Percentiles rank a stretch among this genome's conserved stretches.
phyloP scores from a whole-genome alignment of 148 eudicot species.

The Agrostemma githago region DNA sequence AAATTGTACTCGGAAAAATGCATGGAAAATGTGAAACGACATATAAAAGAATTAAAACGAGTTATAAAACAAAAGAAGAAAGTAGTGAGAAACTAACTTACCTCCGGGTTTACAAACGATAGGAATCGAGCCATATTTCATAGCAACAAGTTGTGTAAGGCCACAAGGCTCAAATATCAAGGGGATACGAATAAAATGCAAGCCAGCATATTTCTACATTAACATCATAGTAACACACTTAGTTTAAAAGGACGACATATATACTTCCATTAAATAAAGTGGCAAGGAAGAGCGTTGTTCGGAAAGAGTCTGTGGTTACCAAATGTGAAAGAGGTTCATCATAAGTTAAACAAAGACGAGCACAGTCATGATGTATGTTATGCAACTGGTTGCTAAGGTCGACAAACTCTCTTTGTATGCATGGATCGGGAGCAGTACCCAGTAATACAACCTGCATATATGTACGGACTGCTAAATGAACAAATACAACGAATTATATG shows the following conservation, averaged over 20 bases:
- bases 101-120: constrained; percentile 99
- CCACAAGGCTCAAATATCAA: constrained; percentile 98
- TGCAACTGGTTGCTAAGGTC: constrained; percentile 75
- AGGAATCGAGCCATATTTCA: constrained; percentile 96
- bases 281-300: neutral
- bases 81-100: constrained; percentile 19
- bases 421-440: constrained; percentile 92
- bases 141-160: constrained; percentile 89
- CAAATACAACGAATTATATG: neutral
- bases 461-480: constrained; percentile 12
- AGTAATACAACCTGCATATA: constrained; percentile 67
- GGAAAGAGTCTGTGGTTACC: constrained; percentile 39
- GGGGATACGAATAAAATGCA: constrained; percentile 95
- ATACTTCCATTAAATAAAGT: neutral
- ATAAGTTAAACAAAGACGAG: constrained; percentile 87
- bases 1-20: no score
- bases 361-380: constrained; percentile 70
- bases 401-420: constrained; percentile 85
- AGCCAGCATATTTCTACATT: constrained; percentile 87
- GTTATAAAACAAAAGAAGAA: no score
- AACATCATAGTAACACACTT: constrained; percentile 1
- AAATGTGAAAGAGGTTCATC: constrained; percentile 98
- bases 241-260: neutral
- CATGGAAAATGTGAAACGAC: no score
- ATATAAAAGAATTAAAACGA: no score